phyloP scores from a whole-genome alignment of 2,329 filamentous ascomycete genomes.

The Geosmithia putterillii region DNA sequence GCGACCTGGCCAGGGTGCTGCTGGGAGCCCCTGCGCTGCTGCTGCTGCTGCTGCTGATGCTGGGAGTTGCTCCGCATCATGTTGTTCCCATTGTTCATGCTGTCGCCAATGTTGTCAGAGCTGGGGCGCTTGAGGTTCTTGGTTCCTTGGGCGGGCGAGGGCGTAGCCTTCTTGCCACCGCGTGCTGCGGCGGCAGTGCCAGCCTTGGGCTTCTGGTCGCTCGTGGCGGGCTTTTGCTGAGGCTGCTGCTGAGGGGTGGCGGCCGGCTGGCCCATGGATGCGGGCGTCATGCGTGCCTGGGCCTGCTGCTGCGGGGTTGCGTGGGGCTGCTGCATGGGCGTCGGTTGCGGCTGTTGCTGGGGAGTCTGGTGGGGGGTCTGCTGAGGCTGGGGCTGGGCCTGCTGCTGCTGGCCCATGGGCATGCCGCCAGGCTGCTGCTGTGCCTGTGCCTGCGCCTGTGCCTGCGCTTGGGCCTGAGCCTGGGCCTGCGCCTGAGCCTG shows the following conservation, averaged over 20 bases:
- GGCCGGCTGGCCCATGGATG: constrained; percentile 1
- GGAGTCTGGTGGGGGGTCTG: constrained; percentile 13
- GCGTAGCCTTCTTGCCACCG: constrained; percentile 9
- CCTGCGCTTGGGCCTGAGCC: constrained; percentile 11
- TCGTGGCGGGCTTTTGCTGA: neutral
- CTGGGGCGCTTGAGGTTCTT: constrained; percentile 40
- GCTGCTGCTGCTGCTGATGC: constrained; percentile 1
- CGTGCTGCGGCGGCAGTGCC: neutral
- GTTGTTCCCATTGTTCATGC: constrained; percentile 9
- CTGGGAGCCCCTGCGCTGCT: constrained; percentile 15
- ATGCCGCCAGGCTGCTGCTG: constrained; percentile 7
- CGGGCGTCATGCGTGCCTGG: neutral
- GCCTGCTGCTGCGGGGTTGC: neutral
- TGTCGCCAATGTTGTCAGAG: constrained; percentile 25
- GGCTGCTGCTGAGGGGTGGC: too few species aligned
- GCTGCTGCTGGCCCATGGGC: neutral
- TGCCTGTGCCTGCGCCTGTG: constrained; percentile 7
- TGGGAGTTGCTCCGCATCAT: constrained; percentile 11
- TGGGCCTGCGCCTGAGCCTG: constrained; percentile 14
- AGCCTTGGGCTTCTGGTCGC: constrained; percentile 1
- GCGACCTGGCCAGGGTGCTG: constrained; percentile 5
- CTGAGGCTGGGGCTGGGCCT: constrained; percentile 15
- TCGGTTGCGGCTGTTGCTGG: constrained; percentile 13
- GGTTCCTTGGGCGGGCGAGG: constrained; percentile 22
- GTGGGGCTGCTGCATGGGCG: constrained; percentile 10